A percentile compares a stretch with the other conserved stretches of the same genome.
Conservation (phyloP, 164 flowering plant genomes). For the Liquidambar formosana region DNA sequence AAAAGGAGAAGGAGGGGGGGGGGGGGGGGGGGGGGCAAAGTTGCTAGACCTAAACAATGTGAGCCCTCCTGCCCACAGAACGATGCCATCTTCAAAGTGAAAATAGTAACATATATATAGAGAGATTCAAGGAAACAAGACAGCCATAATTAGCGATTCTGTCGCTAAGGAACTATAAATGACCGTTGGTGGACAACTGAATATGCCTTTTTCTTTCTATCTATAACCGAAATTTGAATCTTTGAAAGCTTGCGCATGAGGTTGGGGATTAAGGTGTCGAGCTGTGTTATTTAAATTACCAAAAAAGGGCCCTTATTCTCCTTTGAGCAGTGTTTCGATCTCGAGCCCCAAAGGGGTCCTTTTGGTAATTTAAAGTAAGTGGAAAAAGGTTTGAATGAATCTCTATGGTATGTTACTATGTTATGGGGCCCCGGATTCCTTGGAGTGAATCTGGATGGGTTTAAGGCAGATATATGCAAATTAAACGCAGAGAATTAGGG, state of each 20-base stretch:
- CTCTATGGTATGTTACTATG: not conserved
- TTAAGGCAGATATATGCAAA: not conserved
- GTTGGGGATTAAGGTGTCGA: no score
- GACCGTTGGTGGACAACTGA: not conserved
- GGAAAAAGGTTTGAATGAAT: not conserved
- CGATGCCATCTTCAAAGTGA: not conserved
- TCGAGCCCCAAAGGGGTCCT: not conserved
- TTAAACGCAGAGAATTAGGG: not conserved
- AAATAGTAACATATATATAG: not conserved
- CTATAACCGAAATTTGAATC: not conserved
- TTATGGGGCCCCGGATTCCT: not conserved
- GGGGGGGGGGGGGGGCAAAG: not conserved
- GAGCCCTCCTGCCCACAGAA: not conserved
- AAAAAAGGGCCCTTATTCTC: not conserved
- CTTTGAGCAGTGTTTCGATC: no score
- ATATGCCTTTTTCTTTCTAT: no score
- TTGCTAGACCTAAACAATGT: not conserved
- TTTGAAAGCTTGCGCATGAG: no score
- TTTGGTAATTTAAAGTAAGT: not conserved
- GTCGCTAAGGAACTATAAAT: not conserved
- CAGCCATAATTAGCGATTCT: not conserved
- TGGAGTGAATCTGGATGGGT: not conserved
- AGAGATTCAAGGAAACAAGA: not conserved
- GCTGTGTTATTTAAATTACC: not conserved
- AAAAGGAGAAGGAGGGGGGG: no score